Evolutionary conservation across 2,329 filamentous ascomycete genomes (phyloP), one percentile per base, ranked within the genome.

Genomic region (Diplodia sapinea): DNA sequence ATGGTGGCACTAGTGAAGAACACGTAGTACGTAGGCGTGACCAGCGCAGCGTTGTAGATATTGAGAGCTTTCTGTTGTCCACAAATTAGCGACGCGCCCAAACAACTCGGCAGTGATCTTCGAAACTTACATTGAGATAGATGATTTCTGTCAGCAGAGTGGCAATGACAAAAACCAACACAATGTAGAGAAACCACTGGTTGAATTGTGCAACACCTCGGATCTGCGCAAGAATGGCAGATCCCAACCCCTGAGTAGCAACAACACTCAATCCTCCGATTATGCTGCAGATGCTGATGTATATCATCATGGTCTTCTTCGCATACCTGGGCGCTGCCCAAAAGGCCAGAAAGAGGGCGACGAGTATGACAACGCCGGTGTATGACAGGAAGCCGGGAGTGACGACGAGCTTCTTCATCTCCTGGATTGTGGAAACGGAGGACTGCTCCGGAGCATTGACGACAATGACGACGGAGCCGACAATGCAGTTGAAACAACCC

Each of bases 11-110:
- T 96, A 49, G 95, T 99, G 78, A 99, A 99, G 82, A 96, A 94
- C 71, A 99, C 95, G 78, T 99, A 99, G 81, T 99, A 99, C 2
- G 95, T 99, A 0, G 95, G 95, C 0, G 95, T 99, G 69, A 99
- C 95, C 71, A 99, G 86, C 8, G 95, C 94, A 47, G 95, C 95
- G 75, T 99, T 98, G 84, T 94, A 98, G 61, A 99, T 81, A 76
- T 99, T 98, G 67, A 98, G 85, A 6, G 95, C 95, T 97, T 99
- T 99, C 94, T 98, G 80, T 51, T 29, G 52, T n/a, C 59, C 4
- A 2, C 8, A 2, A 3, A 71, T 83, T 68, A 84, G 79, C 68
- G 66, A 29, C 20, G 68, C 64, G 67, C 8, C 9, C 20, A 26
- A 17, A 17, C 3, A 47, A 7, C 2, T 49, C 8, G 7, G 31